Evolutionary conservation across 257 asterid genomes (phyloP).

Genomic region (Gynochthodes officinalis): DNA sequence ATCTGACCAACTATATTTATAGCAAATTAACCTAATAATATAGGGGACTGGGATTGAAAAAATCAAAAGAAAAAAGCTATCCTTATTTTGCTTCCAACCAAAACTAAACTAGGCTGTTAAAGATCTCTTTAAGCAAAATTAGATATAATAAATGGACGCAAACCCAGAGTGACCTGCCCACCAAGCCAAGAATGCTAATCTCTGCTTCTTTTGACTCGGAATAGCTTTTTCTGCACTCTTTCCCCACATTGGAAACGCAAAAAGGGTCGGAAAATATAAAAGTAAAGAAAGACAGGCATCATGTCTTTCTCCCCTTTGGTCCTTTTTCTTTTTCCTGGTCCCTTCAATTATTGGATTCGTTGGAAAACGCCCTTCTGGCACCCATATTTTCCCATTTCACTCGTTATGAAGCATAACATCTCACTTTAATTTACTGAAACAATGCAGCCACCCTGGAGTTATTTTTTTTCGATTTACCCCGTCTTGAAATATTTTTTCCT

Average conservation of each 20-base stretch:
- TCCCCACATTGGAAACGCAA: background rate
- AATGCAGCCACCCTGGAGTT: background rate
- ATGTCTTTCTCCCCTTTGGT: background rate
- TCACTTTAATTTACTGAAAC: background rate
- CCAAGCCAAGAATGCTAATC: constrained; percentile 11
- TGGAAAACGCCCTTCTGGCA: constrained; percentile 16
- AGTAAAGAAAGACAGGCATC: background rate
- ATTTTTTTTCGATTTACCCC: background rate
- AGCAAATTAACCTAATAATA: no score
- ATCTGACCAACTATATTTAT: no score
- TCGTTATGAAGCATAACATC: constrained; percentile 6
- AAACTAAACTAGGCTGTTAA: no score
- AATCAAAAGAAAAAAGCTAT: no score
- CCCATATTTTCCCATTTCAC: constrained; percentile 14
- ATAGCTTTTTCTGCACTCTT: background rate
- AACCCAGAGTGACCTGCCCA: background rate
- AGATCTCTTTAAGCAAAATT: background rate
- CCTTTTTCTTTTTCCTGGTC: background rate
- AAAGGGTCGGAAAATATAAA: background rate
- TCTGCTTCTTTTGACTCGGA: background rate
- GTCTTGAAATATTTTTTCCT: no score
- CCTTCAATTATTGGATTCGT: constrained; percentile 4
- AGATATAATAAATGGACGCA: no score
- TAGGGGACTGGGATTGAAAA: no score
- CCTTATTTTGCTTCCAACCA: background rate